phyloP scores from a whole-genome alignment of 2,329 filamentous ascomycete genomes.

The Trichoderma aggressivum region DNA sequence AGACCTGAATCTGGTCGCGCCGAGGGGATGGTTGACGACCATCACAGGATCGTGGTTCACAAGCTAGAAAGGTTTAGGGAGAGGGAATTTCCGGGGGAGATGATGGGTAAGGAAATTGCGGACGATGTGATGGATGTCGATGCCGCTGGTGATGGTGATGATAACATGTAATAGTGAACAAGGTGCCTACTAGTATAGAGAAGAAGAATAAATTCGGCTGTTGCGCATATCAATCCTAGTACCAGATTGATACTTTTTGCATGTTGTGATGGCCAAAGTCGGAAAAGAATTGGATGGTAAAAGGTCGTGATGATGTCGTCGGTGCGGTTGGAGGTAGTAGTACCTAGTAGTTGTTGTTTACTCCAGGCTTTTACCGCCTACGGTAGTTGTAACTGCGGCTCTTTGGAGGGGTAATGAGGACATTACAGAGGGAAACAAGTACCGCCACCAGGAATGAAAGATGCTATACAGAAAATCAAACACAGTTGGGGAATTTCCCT shows the following conservation, averaged over 20 bases:
- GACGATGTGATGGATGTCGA: not conserved
- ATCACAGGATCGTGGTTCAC: not conserved
- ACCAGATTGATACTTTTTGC: not conserved
- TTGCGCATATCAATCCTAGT: not conserved
- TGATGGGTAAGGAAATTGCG: not conserved
- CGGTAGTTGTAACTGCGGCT: not conserved
- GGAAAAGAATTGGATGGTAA: not conserved
- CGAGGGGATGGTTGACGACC: not conserved
- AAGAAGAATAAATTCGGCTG: not conserved
- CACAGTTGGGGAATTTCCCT: not conserved
- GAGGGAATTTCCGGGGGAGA: not conserved
- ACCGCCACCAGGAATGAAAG: not conserved
- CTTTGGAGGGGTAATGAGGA: not conserved
- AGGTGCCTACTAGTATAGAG: no score
- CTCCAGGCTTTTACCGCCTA: no score
- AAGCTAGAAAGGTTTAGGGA: not conserved
- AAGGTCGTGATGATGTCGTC: not conserved
- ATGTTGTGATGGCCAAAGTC: not conserved
- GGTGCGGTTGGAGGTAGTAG: not conserved
- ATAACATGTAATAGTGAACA: not conserved
- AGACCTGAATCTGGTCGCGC: not conserved
- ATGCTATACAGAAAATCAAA: not conserved
- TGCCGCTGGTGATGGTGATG: not conserved
- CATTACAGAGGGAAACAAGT: not conserved
- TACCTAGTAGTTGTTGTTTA: not conserved